Conservation (phyloP, 805 yeast species). For the Tetrapisispora phaffii region DNA sequence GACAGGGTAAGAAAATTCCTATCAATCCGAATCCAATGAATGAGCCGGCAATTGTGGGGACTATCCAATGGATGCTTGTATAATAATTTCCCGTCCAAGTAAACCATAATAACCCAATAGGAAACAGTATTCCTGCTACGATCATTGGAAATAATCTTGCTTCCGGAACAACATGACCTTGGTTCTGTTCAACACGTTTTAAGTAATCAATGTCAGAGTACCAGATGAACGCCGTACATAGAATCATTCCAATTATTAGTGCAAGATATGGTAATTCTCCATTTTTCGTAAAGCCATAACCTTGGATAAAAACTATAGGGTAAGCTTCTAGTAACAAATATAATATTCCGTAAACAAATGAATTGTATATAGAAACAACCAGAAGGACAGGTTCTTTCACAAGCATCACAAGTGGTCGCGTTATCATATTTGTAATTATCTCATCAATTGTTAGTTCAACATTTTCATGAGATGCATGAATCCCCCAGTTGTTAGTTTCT, state of each 20-base stretch:
- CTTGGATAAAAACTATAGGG: constrained; percentile 56
- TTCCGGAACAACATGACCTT: constrained; percentile 59
- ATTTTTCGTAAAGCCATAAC: constrained; percentile 43
- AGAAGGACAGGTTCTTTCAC: constrained; percentile 62
- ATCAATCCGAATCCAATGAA: constrained; percentile 61
- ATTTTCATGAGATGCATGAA: constrained; percentile 69
- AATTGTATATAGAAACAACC: constrained; percentile 58
- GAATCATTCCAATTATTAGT: constrained; percentile 55
- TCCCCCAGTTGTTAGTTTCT: constrained; percentile 74
- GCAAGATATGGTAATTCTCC: constrained; percentile 74
- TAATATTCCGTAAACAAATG: constrained; percentile 73
- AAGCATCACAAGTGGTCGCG: constrained; percentile 63
- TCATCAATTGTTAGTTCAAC: constrained; percentile 47
- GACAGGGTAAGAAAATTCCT: constrained; percentile 55
- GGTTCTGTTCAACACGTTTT: constrained; percentile 38
- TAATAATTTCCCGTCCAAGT: constrained; percentile 74
- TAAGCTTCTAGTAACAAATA: constrained; percentile 66
- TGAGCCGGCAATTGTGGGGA: constrained; percentile 56
- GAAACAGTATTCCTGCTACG: constrained; percentile 58
- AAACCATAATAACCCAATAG: constrained; percentile 76
- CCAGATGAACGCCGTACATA: constrained; percentile 48
- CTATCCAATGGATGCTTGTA: constrained; percentile 66
- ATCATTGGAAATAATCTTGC: constrained; percentile 71
- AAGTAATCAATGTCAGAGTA: constrained; percentile 45
- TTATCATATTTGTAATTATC: constrained; percentile 49